Conservation (phyloP, 148 eudicot species). For the Pharnaceum exiguum region DNA sequence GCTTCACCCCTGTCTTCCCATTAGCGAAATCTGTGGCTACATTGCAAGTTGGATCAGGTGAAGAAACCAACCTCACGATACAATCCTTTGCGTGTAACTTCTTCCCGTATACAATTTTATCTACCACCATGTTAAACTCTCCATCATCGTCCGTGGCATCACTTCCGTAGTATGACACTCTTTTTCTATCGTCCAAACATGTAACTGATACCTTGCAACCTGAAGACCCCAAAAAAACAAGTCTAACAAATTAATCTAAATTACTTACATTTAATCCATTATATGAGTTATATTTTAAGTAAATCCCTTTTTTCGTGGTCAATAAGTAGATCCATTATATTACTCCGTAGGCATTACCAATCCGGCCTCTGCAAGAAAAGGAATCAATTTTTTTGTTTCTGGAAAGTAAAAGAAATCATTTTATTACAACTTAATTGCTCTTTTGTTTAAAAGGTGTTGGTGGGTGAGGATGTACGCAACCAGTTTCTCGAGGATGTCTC, state of each 20-base stretch:
- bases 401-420: too few species aligned
- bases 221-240: constrained; percentile 3
- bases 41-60: constrained; percentile 58
- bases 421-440: too few species aligned
- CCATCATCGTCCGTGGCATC: constrained; percentile 64
- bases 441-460: too few species aligned
- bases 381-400: too few species aligned
- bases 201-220: constrained; percentile 66
- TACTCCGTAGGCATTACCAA: too few species aligned
- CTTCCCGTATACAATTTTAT: constrained; percentile 35
- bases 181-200: constrained; percentile 51
- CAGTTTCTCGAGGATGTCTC: too few species aligned
- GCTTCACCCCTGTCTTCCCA: constrained; percentile 57
- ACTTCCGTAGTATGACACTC: constrained; percentile 49
- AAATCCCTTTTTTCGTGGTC: too few species aligned
- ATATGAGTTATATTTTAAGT: not conserved
- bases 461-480: too few species aligned
- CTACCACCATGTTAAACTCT: constrained; percentile 35
- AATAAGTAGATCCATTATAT: too few species aligned
- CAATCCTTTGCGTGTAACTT: constrained; percentile 46
- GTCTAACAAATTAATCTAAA: too few species aligned
- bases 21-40: constrained; percentile 48
- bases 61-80: constrained; percentile 57
- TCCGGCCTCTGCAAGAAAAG: too few species aligned
- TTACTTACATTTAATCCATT: too few species aligned